These are phyloP conservation scores for Citrus inodora DNA, from an alignment of 345 rosid species.

Conservation along the genomic window DNA sequence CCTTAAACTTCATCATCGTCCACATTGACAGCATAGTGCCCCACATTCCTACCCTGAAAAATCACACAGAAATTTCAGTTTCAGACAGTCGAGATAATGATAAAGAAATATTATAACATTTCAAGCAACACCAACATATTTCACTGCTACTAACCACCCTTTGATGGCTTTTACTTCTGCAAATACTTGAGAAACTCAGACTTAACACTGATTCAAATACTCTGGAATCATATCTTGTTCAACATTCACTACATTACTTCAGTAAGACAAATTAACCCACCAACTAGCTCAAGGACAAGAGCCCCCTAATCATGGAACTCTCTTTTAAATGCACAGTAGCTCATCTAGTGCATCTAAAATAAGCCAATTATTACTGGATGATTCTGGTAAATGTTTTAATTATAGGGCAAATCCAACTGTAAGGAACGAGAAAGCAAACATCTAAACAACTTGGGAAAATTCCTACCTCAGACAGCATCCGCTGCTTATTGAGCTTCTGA, in stretches of 20 bases:
- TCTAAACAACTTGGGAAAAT: neutral
- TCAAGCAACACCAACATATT: too few species aligned
- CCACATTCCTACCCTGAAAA: constrained; percentile 49
- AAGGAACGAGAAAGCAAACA: neutral
- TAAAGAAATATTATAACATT: neutral
- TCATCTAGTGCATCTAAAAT: neutral
- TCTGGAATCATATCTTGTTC: too few species aligned
- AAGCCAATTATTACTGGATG: neutral
- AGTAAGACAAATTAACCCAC: neutral
- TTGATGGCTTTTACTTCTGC: neutral
- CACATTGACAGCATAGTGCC: constrained; percentile 39
- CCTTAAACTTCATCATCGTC: constrained; percentile 29
- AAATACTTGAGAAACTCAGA: neutral
- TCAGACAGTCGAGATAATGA: neutral
- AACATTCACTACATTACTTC: too few species aligned
- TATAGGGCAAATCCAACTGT: neutral
- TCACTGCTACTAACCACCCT: neutral
- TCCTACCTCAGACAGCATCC: constrained; percentile 68
- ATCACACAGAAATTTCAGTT: neutral
- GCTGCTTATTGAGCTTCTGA: constrained; percentile 73
- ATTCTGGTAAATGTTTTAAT: neutral
- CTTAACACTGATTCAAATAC: too few species aligned
- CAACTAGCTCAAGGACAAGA: neutral
- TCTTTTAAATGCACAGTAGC: neutral
- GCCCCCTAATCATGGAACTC: neutral